Evolutionary conservation across 2,329 filamentous ascomycete species (phyloP), one percentile per base, ranked within the genome.

Genomic region (Aspergillus clavatus): DNA sequence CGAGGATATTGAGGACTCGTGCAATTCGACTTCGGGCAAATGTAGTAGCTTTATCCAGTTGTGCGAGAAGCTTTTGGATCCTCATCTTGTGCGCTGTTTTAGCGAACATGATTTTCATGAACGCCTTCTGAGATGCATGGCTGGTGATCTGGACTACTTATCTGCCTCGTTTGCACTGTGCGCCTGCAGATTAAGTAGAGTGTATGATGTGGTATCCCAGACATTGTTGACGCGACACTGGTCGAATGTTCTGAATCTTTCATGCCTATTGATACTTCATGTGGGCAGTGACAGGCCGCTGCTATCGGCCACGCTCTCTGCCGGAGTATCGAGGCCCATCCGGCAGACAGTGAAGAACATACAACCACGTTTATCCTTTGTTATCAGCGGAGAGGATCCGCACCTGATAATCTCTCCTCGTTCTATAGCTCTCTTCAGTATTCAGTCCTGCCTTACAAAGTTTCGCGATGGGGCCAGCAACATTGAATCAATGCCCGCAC

Each of bases 31-130:
- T 12, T 75, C 75, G 3, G 68, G 71, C 26, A 70, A 73, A 47
- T 72, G 79, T 35, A 78, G 69, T 55, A 75, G 75, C 2, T 68
- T 82, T 48, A 63, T 80, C 29, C 78, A 82, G 42, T 63, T 83
- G n/a, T 73, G 74, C 41, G 64, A 62, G 21, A 80, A 78, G 52
- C 65, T 82, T 45, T 54, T 68, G 3, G 74, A 73, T 28, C 40
- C 60, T 18, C 57, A 59, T n/a, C 68, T 70, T 43, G 56, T 59
- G 24, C 60, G 58, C n/a, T 65, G 67, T 23, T 89, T 95, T 56
- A 76, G 86, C 16, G 83, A 89, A 50, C 83, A 88, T 53, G 81
- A 82, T 5, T 80, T 86, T 45, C 86, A 88, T 50, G 77, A 82
- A 43, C 79, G 78, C 23, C 72, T 96, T 12, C 78, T 89, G 42